phyloP scores from a whole-genome alignment of 495 filamentous ascomycete genomes.

The Aspergillus coremiiformis region DNA sequence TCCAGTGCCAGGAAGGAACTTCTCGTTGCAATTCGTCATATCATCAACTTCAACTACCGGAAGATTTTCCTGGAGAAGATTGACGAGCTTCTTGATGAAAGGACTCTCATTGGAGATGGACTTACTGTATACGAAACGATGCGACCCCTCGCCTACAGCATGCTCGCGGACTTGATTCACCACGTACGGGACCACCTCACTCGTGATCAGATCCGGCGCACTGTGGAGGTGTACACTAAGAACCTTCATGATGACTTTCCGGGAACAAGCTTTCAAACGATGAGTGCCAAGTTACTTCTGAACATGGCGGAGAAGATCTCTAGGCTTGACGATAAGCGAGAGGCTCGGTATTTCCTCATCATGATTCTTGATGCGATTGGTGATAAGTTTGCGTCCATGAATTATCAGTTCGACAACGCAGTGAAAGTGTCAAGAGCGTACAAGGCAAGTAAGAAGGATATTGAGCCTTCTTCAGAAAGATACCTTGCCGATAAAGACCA shows the following conservation, averaged over 20 bases:
- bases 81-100: conserved; percentile 87
- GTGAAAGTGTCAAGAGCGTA: conserved; percentile 81
- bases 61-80: conserved; percentile 94
- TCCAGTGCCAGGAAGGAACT: conserved; percentile 91
- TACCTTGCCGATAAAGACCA: conserved; percentile 74
- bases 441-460: conserved; percentile 55
- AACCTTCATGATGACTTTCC: conserved; percentile 95
- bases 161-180: conserved; percentile 96
- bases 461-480: conserved; percentile 55
- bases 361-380: conserved; percentile 97
- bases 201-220: conserved; percentile 84
- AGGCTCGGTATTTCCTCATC: conserved; percentile 90
- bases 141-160: conserved; percentile 93
- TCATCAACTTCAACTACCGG: conserved; percentile 98
- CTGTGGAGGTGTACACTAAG: conserved; percentile 93
- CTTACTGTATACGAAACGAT: conserved; percentile 95
- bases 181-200: conserved; percentile 82
- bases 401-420: conserved; percentile 86
- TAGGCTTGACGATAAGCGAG: conserved; percentile 78
- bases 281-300: conserved; percentile 94
- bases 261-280: conserved; percentile 97
- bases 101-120: conserved; percentile 90
- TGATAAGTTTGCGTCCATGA: conserved; percentile 98
- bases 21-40: conserved; percentile 91
- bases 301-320: conserved; percentile 98